Evolutionary conservation across 1,139 yeast genomes (phyloP), one percentile per base, ranked within the genome.

Genomic region (Debaryomyces sp.): DNA sequence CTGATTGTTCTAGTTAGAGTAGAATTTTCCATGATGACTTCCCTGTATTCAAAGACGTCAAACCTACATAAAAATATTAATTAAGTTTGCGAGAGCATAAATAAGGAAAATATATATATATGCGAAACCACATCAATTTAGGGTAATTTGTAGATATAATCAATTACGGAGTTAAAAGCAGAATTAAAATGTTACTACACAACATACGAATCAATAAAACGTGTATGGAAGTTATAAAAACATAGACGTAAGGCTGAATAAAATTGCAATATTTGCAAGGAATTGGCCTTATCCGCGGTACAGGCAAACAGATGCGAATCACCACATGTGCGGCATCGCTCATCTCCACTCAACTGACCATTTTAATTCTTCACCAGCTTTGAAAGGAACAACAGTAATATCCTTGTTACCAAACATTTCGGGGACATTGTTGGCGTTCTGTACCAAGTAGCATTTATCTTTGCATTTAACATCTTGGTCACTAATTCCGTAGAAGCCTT

Each of bases 321-420:
- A 18, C 42, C 10, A 15, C 10, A 15, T 18, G 22, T 18, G 9
- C 24, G 1, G 42, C 13, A n/a, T n/a, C 18, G 9, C 51, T 22
- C 48, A 60, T 57, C 77, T 71, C 97, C 97, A 92, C 66, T 86
- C 87, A 10, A 83, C 80, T n/a, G 81, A 66, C 91, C 96, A 94
- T 33, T 76, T 63, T 44, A 94, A 75, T 49, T 73, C 78, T 48
- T 87, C 84, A 18, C 96, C 97, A 10, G 97, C 92, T 60, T 77
- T 80, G 75, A 94, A 94, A n/a, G 98, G 98, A 21, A 90, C 94
- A 39, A 94, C 91, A 7, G 75, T 73, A 30, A 84, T 64, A 5
- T 71, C 75, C 35, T 62, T 73, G 51, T 71, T 67, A 12, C 78
- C 71, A 47, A 89, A 73, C 6, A 75, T 62, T 29, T 83, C 85